phyloP scores from a whole-genome alignment of 2,329 filamentous ascomycete species.

The Ophiocordyceps camponoti-leonardi region DNA sequence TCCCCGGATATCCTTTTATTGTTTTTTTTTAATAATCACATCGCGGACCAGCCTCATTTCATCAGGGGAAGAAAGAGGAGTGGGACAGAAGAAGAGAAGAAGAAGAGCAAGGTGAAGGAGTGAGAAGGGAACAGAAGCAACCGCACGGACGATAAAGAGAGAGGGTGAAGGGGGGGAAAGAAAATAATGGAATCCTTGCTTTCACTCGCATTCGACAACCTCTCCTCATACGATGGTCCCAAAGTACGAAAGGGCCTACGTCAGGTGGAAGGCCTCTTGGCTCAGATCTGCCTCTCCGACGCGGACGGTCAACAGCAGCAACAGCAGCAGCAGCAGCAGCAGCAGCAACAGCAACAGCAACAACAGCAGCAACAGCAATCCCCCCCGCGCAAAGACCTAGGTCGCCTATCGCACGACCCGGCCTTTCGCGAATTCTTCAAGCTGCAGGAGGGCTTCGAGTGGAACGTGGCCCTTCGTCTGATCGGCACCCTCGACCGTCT shows the following conservation, averaged over 20 bases:
- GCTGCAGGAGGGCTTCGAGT: conserved; percentile 91
- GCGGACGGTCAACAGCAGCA: conserved; percentile 4
- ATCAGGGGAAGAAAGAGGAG: too few relatives aligned
- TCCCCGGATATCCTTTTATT: too few relatives aligned
- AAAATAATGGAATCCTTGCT: too few relatives aligned
- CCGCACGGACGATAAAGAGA: too few relatives aligned
- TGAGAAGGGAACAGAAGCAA: too few relatives aligned
- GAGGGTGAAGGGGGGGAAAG: too few relatives aligned
- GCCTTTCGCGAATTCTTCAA: conserved; percentile 95
- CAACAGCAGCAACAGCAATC: conserved; percentile 7
- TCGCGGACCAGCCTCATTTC: too few relatives aligned
- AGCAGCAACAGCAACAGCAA: too few relatives aligned
- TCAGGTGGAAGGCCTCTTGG: conserved; percentile 84
- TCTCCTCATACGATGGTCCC: conserved; percentile 75
- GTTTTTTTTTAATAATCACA: too few relatives aligned
- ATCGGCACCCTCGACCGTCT: conserved; percentile 75
- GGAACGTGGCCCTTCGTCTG: conserved; percentile 82
- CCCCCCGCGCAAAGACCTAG: conserved; percentile 41
- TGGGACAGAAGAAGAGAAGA: background rate
- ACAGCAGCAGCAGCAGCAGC: too few relatives aligned
- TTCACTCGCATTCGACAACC: conserved; percentile 91
- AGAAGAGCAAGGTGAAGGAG: too few relatives aligned
- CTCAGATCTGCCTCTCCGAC: conserved; percentile 73
- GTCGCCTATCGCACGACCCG: conserved; percentile 60
- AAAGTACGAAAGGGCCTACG: conserved; percentile 89